Evolutionary conservation across 441 rosid genomes (phyloP), one percentile per base, ranked within the genome.

Genomic region (Omphalea diandra): DNA sequence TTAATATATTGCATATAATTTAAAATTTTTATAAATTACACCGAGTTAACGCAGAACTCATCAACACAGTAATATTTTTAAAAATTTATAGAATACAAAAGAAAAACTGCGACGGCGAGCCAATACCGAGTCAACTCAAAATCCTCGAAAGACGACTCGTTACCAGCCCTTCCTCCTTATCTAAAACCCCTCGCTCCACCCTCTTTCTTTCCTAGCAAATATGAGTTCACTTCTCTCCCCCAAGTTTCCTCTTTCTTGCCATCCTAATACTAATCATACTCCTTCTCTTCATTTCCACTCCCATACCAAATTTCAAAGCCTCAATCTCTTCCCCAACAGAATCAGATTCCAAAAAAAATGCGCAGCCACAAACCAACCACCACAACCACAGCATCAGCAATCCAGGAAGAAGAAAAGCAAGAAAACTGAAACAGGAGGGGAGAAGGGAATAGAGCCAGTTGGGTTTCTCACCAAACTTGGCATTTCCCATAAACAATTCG

Each of bases 401-500:
- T 53, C 68, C 43, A 82, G 65, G 74, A 83, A 65, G 78, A 82
- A 68, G 74, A 83, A 65, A 77, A 80, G 20, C 36, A 69, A 75
- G 76, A 75, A 56, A 68, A 72, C 38, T 50, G 83, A 49, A 29
- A 44, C 40, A 27, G 86, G 77, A 44, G 79, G 69, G 8, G 88
- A 85, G 44, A 78, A 81, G 73, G 87, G 84, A 72, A 59, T 81
- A 10, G 82, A 89, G 81, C 90, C 94, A 55, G 85, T 85, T 72
- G 92, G 95, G 59, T 89, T 89, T 76, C 89, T 95, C 50, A 74
- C 84, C 6, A 90, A 76, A 83, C 82, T 81, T 29, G 93, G 90
- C 75, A 77, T 95, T 76, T 71, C 90, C 68, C 98, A 95, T 63
- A 92, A 88, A 73, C 80, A 81, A 67, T 89, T 90, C 69, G 89